Evolutionary conservation across 768 basidiomycete species (phyloP).

Genomic region (Amanita rimosa): DNA sequence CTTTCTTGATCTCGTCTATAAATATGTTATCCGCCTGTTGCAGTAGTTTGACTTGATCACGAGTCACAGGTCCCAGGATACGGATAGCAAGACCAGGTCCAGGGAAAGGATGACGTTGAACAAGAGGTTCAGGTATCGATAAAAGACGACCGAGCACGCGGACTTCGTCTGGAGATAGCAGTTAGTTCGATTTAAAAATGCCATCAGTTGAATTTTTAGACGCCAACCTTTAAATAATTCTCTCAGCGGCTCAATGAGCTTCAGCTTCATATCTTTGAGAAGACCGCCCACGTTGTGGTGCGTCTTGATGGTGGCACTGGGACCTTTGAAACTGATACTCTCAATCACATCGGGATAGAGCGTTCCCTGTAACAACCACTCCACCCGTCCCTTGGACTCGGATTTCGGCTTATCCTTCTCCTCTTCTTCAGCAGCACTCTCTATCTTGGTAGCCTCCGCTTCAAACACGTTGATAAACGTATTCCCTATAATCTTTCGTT

Average conservation of each 20-base stretch:
- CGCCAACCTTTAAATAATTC: constrained; percentile 91
- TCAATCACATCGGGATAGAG: constrained; percentile 99
- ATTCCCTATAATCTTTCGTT: constrained; percentile 97
- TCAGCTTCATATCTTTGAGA: constrained; percentile 95
- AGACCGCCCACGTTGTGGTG: constrained; percentile 98
- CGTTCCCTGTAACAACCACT: constrained; percentile 96
- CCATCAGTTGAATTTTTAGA: not conserved
- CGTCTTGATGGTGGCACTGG: constrained; percentile 98
- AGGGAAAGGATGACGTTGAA: constrained; percentile 97
- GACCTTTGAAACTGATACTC: constrained; percentile 98
- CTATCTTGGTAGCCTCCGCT: constrained; percentile 83
- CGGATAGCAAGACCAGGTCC: constrained; percentile 97
- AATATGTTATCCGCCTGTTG: constrained; percentile 93
- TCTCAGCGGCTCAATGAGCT: constrained; percentile 93
- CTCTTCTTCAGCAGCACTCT: constrained; percentile 69
- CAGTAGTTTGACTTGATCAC: constrained; percentile 83
- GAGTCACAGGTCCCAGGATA: constrained; percentile 91
- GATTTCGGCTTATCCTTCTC: constrained; percentile 41
- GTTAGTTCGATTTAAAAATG: not conserved
- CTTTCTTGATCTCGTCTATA: constrained; percentile 94
- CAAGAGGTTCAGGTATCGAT: constrained; percentile 83
- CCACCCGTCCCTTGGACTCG: constrained; percentile 79
- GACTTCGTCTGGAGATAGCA: constrained; percentile 68
- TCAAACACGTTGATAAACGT: constrained; percentile 99
- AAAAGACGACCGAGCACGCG: constrained; percentile 86